Base-by-base conservation (phyloP, 768 basidiomycete genomes). In the Candolleomyces eurysporus region DNA sequence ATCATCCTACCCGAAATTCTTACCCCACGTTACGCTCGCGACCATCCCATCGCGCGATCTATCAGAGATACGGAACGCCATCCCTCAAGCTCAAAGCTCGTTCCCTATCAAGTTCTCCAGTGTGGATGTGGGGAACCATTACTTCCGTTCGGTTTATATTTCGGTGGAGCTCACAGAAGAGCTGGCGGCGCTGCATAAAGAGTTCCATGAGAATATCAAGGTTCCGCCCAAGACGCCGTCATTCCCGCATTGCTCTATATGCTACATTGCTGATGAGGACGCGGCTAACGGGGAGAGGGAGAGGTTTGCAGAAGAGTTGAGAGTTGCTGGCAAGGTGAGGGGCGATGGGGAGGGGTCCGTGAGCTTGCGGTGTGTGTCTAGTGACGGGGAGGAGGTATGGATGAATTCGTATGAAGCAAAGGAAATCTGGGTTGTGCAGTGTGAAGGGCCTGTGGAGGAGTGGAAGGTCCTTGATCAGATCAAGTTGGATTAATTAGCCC, bases 201-300 rank as follows among this genome's bases (percentile, higher is more conserved):
- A 76, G 32, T 74, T 91, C 31, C 77, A 82, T 58, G 66, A 67
- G 5, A 65, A 67, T 22, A 69, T 79, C 22, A 69, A 70, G 5
- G 61, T 81, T 8, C 73, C 79, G 22, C 78, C 82, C 1, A 66
- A 67, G 3, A 85, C 88, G 0, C 88, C 89, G 0, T 72, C 76
- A 40, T 89, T 84, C 63, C 88, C 90, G 7, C 91, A 93, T 70
- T 63, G 91, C 63, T 92, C 91, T 40, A 65, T 93, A 61, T 87
- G 83, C 67, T 93, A 93, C 68, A 85, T 92, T 61, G 78, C 76
- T 30, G 85, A 92, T 61, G 77, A 79, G n/a, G 90, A 92, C 63
- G 79, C 80, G 4, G 77, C 74, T 14, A 62, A 67, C 11, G 79
- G 73, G 7, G 82, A 88, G 71, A 82, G 90, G 48, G 73, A 75